These are phyloP conservation scores for Saccharomyces hybrid DNA, from an alignment of 1,139 yeast genomes.

Conservation along the genomic window DNA sequence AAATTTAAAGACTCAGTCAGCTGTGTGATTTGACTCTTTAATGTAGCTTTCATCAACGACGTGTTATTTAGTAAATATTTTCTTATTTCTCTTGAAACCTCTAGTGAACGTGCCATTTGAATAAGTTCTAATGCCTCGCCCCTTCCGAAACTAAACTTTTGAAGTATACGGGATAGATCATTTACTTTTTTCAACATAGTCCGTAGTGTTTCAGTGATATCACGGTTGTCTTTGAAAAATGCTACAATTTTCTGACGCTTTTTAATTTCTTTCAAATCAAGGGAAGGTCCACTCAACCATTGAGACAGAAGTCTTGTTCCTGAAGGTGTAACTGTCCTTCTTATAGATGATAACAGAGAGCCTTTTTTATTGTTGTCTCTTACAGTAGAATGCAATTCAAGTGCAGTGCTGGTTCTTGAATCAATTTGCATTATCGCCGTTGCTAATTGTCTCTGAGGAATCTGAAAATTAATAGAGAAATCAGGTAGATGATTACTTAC, in stretches of 20 bases:
- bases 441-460: conserved; percentile 45
- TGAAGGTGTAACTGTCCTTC: conserved; percentile 67
- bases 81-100: conserved; percentile 16
- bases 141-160: conserved; percentile 41
- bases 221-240: conserved; percentile 39
- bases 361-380: conserved; percentile 58
- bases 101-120: conserved; percentile 37
- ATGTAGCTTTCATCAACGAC: conserved; percentile 3
- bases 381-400: conserved; percentile 58
- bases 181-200: conserved; percentile 34
- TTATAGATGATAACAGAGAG: conserved; percentile 58
- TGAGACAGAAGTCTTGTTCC: conserved; percentile 71
- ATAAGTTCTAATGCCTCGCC: conserved; percentile 41
- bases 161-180: conserved; percentile 50
- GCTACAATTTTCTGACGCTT: conserved; percentile 57
- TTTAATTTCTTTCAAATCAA: conserved; percentile 47
- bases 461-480: conserved; percentile 40
- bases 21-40: conserved; percentile 6
- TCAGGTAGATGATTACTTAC: conserved; percentile 52
- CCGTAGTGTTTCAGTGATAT: conserved; percentile 33
- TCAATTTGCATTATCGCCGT: conserved; percentile 66
- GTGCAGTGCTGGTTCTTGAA: conserved; percentile 68
- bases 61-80: conserved; percentile 5
- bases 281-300: conserved; percentile 79
- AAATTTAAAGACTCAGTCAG: conserved; percentile 12